A percentile compares a stretch with the other conserved stretches of the same genome.
Evolutionary conservation across 1,139 yeast genomes (phyloP).

Genomic region (Saccharomycopsis hybrid): DNA sequence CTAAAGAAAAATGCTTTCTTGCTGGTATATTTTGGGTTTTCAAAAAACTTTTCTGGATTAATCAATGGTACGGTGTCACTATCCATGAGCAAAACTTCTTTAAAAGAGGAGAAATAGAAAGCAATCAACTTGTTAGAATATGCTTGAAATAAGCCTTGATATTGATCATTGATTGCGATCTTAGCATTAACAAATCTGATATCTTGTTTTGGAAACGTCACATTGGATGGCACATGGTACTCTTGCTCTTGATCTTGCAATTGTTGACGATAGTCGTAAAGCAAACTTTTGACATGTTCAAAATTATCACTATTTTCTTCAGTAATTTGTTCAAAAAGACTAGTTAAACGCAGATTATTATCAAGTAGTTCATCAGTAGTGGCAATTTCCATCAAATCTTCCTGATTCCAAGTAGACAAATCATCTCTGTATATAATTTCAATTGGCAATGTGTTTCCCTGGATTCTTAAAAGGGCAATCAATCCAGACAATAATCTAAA

Average conservation of each 20-base stretch:
- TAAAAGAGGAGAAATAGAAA: slow-evolving; percentile 41
- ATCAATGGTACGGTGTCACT: slow-evolving; percentile 43
- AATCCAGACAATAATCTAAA: slow-evolving; percentile 24
- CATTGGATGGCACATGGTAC: slow-evolving; percentile 1
- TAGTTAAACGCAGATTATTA: slow-evolving; percentile 10
- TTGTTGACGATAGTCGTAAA: slow-evolving; percentile 13
- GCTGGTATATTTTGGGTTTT: slow-evolving; percentile 31
- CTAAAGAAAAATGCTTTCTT: slow-evolving; percentile 42
- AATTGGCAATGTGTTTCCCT: slow-evolving; percentile 21
- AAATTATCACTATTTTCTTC: slow-evolving; percentile 23
- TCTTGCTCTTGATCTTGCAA: slow-evolving; percentile 9
- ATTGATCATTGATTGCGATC: slow-evolving; percentile 30
- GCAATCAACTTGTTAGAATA: slow-evolving; percentile 45
- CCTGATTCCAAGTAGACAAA: slow-evolving; percentile 18
- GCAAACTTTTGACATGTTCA: slow-evolving; percentile 18
- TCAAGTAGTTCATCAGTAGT: slow-evolving; percentile 19
- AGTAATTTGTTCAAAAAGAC: slow-evolving; percentile 7
- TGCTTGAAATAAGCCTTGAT: slow-evolving; percentile 33
- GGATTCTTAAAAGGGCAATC: slow-evolving; percentile 20
- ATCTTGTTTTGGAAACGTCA: slow-evolving; percentile 36
- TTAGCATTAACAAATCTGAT: slow-evolving; percentile 41
- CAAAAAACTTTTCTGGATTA: slow-evolving; percentile 35
- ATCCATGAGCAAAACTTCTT: slow-evolving; percentile 42
- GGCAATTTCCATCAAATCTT: slow-evolving; percentile 20
- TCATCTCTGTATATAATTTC: slow-evolving; percentile 21